These are phyloP conservation scores for Chalara sp. DNA, from an alignment of 2,329 filamentous ascomycete genomes.

Conservation along the genomic window DNA sequence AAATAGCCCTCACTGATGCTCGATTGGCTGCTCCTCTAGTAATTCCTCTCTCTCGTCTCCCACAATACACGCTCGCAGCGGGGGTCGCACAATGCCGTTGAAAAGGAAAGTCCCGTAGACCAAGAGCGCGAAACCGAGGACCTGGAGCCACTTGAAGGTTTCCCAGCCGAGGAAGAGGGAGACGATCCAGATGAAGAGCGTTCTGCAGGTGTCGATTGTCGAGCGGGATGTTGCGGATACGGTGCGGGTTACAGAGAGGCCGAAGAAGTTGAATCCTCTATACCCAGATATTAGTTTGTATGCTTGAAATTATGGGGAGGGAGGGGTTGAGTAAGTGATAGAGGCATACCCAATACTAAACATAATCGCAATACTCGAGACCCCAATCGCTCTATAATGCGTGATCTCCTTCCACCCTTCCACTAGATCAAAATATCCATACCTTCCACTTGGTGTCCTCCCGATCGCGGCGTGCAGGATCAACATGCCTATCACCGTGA, in stretches of 20 bases:
- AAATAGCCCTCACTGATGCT: too few relatives aligned
- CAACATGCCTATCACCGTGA: conserved; percentile 74
- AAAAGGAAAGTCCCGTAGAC: conserved; percentile 97
- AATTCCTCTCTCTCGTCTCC: conserved; percentile 53
- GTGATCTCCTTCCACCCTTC: conserved; percentile 82
- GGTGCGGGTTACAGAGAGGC: conserved; percentile 80
- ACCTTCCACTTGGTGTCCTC: conserved; percentile 61
- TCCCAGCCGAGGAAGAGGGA: conserved; percentile 94
- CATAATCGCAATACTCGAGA: conserved; percentile 89
- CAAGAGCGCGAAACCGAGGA: conserved; percentile 77
- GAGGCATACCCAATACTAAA: conserved; percentile 81
- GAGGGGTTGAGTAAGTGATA: not conserved
- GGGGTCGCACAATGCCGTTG: conserved; percentile 86
- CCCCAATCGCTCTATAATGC: conserved; percentile 59
- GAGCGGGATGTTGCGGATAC: conserved; percentile 91
- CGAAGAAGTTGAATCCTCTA: conserved; percentile 98
- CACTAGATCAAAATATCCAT: conserved; percentile 84
- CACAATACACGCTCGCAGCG: conserved; percentile 60
- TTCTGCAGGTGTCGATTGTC: conserved; percentile 95
- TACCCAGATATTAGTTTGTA: not conserved
- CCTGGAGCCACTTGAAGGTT: conserved; percentile 94
- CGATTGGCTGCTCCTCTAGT: conserved; percentile 47
- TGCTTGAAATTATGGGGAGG: too few relatives aligned
- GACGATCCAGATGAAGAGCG: conserved; percentile 96
- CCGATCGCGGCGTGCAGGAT: conserved; percentile 74